Evolutionary conservation across 2,329 filamentous ascomycete genomes (phyloP).

Genomic region (Colletotrichum sp.): DNA sequence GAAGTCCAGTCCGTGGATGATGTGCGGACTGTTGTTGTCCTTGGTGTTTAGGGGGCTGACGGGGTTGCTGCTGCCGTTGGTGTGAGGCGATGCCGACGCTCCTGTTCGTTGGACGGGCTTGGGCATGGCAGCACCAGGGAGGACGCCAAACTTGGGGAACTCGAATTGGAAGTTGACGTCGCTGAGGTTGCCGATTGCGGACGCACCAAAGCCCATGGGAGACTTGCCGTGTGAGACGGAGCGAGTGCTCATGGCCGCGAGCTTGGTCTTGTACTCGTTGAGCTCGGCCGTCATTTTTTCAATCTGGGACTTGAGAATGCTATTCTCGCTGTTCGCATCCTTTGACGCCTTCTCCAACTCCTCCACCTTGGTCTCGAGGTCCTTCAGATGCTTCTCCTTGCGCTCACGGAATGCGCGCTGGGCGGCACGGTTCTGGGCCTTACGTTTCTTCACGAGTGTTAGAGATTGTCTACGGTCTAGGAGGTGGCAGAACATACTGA

Average conservation of each 20-base stretch:
- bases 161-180: slow-evolving; percentile 93
- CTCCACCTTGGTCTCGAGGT: slow-evolving; percentile 79
- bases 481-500: slow-evolving; percentile 67
- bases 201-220: slow-evolving; percentile 52
- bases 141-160: slow-evolving; percentile 89
- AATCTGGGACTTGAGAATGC: slow-evolving; percentile 81
- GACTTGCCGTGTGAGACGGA: slow-evolving; percentile 29
- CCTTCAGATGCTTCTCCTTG: slow-evolving; percentile 89
- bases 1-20: slow-evolving; percentile 29
- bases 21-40: slow-evolving; percentile 34
- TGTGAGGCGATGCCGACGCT: slow-evolving; percentile 15
- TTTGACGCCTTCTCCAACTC: slow-evolving; percentile 84
- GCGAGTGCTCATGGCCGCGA: slow-evolving; percentile 61
- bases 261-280: slow-evolving; percentile 86
- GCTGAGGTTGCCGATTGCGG: slow-evolving; percentile 63
- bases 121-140: slow-evolving; percentile 53
- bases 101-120: slow-evolving; percentile 20
- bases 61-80: slow-evolving; percentile 31
- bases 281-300: slow-evolving; percentile 86
- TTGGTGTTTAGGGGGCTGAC: slow-evolving; percentile 37
- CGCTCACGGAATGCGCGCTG: slow-evolving; percentile 93
- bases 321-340: slow-evolving; percentile 84
- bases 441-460: slow-evolving; percentile 72
- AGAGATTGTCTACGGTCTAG: neutral
- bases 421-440: slow-evolving; percentile 92